Base-by-base conservation (phyloP, 2,329 filamentous ascomycete genomes). In the Neonectria faginata region DNA sequence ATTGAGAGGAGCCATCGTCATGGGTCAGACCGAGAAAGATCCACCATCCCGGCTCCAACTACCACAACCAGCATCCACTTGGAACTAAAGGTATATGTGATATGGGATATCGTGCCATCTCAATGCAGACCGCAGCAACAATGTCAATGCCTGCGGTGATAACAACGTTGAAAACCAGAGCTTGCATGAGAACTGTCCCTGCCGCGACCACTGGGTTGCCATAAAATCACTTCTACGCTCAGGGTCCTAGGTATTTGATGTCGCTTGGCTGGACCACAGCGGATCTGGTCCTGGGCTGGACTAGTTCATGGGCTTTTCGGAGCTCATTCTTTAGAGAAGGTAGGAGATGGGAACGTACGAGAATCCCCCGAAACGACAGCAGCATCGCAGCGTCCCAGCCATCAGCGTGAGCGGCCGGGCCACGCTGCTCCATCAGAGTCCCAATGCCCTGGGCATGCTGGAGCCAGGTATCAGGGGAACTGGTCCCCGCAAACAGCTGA, bases 401-500 rank as follows among this genome's bases (percentile, higher is more conserved):
- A 18, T 75, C 73, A 7, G 70, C 64, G 58, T 81, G 79, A 25
- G 76, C 76, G 6, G 68, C 70, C 10, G 76, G 70, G n/a, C 80
- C 80, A 20, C 80, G 79, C 51, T 79, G 75, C 66, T 80, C 75
- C 63, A 82, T 78, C 52, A 82, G 68, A n/a, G 70, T 72, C 7
- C 76, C 74, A 51, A 81, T 78, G 22, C 79, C 80, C 33, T 71
- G 73, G 11, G 79, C 79, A 65, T 82, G 80, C 55, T 78, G 74
- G 64, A 80, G 72, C 79, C 80, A 82, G 41, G 76, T 79, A 36
- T 74, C 69, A 5, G 79, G 62, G 33, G 75, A 69, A 25, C 67
- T 70, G 7, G 80, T 82, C n/a, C 79, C 80, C 5, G 80, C 79
- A 69, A 82, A 82, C n/a, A 81, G 70, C 80, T 81, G 51, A 33